Percentiles rank a stretch among this genome's conserved stretches.
Conservation (phyloP, 345 rosid species). For the Eutrema japonicum region DNA sequence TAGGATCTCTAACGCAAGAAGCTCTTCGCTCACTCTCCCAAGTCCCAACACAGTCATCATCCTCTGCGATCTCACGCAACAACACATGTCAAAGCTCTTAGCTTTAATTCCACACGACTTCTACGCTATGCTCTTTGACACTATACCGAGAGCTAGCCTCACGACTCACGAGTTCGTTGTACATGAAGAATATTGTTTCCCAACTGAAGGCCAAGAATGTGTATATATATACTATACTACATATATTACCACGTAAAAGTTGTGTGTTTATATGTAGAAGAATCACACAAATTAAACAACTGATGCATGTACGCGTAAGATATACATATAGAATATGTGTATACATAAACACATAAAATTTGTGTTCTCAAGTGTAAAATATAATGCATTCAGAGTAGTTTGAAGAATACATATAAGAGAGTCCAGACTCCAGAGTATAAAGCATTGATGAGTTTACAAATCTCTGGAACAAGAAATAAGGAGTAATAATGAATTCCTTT, state of each 20-base stretch:
- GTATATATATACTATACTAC: background rate
- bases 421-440: too few relatives aligned
- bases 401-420: too few relatives aligned
- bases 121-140: background rate
- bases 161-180: background rate
- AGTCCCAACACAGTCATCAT: too few relatives aligned
- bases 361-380: background rate
- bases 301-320: background rate
- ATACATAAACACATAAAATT: too few relatives aligned
- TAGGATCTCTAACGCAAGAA: too few relatives aligned
- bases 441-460: too few relatives aligned
- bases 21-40: too few relatives aligned
- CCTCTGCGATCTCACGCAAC: too few relatives aligned
- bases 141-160: background rate
- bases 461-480: too few relatives aligned
- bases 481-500: too few relatives aligned
- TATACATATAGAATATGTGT: too few relatives aligned
- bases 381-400: too few relatives aligned
- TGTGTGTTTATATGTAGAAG: background rate
- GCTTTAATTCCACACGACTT: background rate
- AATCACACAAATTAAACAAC: background rate
- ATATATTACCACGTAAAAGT: background rate
- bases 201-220: background rate
- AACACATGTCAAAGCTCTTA: background rate
- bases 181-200: background rate